Conservation (phyloP, 2,329 filamentous ascomycete species). For the Zymoseptoria ardabiliae region DNA sequence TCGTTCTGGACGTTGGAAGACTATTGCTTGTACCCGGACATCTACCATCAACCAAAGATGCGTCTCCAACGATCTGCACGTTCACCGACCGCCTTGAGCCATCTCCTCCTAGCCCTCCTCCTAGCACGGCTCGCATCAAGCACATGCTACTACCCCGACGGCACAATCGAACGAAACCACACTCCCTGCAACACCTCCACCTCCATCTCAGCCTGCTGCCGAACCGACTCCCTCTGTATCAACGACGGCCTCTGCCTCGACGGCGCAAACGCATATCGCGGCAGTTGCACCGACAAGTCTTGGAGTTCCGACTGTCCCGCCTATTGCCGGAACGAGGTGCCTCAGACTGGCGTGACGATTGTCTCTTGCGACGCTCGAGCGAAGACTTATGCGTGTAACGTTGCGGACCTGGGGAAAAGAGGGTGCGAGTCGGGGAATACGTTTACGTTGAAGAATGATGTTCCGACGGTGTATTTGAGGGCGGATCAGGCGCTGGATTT, state of each 20-base stretch:
- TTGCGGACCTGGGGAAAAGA: neutral
- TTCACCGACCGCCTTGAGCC: neutral
- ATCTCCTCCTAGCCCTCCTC: neutral
- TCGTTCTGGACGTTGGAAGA: neutral
- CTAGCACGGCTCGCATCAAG: neutral
- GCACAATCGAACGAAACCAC: neutral
- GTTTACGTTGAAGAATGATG: neutral
- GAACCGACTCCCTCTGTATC: constrained; percentile 4
- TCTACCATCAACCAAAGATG: neutral
- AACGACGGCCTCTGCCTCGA: constrained; percentile 9
- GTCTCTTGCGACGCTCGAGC: neutral
- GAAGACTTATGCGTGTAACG: neutral
- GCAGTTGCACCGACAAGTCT: neutral
- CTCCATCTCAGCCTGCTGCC: neutral
- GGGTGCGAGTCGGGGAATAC: neutral
- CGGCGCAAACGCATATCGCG: neutral
- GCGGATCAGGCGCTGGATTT: neutral
- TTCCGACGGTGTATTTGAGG: neutral
- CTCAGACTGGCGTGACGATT: neutral
- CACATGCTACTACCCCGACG: neutral
- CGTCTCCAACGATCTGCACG: neutral
- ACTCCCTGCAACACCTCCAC: neutral
- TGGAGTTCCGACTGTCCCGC: neutral
- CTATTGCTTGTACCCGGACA: neutral
- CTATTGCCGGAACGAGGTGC: neutral